Evolutionary conservation across 805 yeast genomes (phyloP).

Genomic region (Ogataea trehalophila): DNA sequence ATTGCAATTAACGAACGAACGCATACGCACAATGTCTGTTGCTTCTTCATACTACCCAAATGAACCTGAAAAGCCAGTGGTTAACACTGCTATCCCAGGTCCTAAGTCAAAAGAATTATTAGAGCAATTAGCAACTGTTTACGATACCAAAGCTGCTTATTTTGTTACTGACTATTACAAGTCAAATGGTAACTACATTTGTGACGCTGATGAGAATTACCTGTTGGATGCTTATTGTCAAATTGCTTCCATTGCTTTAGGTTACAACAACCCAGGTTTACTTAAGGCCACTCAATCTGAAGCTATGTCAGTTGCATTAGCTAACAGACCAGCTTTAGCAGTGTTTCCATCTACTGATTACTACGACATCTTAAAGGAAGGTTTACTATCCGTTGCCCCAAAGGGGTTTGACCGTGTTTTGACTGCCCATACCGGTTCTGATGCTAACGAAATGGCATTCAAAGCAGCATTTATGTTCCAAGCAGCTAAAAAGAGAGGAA

Average conservation of each 20-base stretch:
- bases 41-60: slow-evolving; percentile 32
- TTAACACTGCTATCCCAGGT: slow-evolving; percentile 45
- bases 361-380: slow-evolving; percentile 40
- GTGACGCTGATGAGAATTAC: slow-evolving; percentile 60
- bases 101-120: slow-evolving; percentile 37
- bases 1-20: neutral
- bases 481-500: slow-evolving; percentile 45
- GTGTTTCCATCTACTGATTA: slow-evolving; percentile 59
- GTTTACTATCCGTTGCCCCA: slow-evolving; percentile 58
- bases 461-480: slow-evolving; percentile 69
- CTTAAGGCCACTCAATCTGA: slow-evolving; percentile 53
- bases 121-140: slow-evolving; percentile 40
- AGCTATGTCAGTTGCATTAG: slow-evolving; percentile 59
- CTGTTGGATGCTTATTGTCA: slow-evolving; percentile 67
- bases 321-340: slow-evolving; percentile 66
- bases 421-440: slow-evolving; percentile 65
- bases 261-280: slow-evolving; percentile 65
- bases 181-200: slow-evolving; percentile 60
- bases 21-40: neutral
- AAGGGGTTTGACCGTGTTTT: slow-evolving; percentile 54
- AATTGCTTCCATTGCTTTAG: slow-evolving; percentile 65
- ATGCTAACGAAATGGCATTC: slow-evolving; percentile 66
- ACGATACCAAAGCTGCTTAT: slow-evolving; percentile 59
- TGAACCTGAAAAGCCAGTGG: slow-evolving; percentile 45
- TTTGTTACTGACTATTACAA: slow-evolving; percentile 61